Conservation (phyloP, 2,329 filamentous ascomycete genomes). For the Raffaelea albimanens region DNA sequence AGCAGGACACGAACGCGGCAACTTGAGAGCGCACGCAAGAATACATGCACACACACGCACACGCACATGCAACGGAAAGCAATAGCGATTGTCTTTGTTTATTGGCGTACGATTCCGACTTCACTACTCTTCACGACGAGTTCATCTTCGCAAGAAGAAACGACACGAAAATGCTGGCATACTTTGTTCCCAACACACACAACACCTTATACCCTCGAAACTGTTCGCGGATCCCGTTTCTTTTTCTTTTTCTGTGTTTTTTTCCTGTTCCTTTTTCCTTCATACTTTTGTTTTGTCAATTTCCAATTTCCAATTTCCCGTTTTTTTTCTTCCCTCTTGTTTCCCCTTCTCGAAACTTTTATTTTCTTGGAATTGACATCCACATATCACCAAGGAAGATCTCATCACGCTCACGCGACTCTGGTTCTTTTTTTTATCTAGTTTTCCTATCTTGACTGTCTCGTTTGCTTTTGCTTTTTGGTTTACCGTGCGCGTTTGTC, state of each 20-base stretch:
- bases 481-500: not conserved
- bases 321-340: slow-evolving; percentile 9
- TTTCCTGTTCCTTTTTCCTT: slow-evolving; percentile 11
- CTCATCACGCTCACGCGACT: slow-evolving; percentile 8
- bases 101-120: not conserved
- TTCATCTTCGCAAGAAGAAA: not conserved
- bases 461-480: not conserved
- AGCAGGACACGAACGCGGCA: too few relatives aligned
- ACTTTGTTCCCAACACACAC: slow-evolving; percentile 1
- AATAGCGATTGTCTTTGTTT: slow-evolving; percentile 6
- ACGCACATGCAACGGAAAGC: too few relatives aligned
- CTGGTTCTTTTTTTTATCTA: not conserved
- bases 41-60: too few relatives aligned
- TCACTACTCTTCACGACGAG: not conserved
- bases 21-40: too few relatives aligned
- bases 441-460: not conserved
- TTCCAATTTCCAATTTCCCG: slow-evolving; percentile 3
- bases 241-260: slow-evolving; percentile 7
- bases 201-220: too few relatives aligned
- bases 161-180: slow-evolving; percentile 3
- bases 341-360: not conserved
- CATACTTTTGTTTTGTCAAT: too few relatives aligned
- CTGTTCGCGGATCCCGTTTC: not conserved
- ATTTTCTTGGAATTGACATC: slow-evolving; percentile 3
- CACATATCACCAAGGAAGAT: slow-evolving; percentile 5